Conservation (phyloP, 345 rosid species). For the Euphorbia tirucalli region DNA sequence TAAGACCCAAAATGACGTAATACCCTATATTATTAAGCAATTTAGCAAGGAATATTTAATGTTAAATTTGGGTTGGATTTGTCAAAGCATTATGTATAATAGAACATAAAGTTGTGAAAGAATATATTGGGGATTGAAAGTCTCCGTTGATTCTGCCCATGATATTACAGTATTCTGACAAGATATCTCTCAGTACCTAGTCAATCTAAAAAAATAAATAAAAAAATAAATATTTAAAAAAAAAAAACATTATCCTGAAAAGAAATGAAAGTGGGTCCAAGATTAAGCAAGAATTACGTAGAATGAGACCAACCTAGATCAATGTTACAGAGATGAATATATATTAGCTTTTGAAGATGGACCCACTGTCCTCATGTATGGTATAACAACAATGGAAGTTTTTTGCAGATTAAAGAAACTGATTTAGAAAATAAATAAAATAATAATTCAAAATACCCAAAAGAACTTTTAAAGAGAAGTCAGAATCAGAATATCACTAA, state of each 20-base stretch:
- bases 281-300: background rate
- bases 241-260: background rate
- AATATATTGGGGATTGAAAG: constrained; percentile 72
- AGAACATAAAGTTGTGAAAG: constrained; percentile 17
- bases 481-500: background rate
- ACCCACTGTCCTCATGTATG: constrained; percentile 16
- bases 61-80: background rate
- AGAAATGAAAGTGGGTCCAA: constrained; percentile 17
- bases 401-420: background rate
- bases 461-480: constrained; percentile 18
- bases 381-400: constrained; percentile 10
- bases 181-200: background rate
- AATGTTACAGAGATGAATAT: background rate
- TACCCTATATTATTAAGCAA: too few species aligned
- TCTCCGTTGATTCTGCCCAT: constrained; percentile 62
- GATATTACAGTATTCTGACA: constrained; percentile 28
- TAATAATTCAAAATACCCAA: constrained; percentile 13
- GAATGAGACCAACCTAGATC: background rate
- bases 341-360: constrained; percentile 21
- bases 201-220: background rate
- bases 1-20: too few species aligned
- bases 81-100: background rate
- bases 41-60: background rate
- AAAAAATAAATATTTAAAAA: too few species aligned
- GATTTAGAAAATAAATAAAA: too few species aligned